Evolutionary conservation across 257 asterid species (phyloP).

Genomic region (Buddleja alternifolia): DNA sequence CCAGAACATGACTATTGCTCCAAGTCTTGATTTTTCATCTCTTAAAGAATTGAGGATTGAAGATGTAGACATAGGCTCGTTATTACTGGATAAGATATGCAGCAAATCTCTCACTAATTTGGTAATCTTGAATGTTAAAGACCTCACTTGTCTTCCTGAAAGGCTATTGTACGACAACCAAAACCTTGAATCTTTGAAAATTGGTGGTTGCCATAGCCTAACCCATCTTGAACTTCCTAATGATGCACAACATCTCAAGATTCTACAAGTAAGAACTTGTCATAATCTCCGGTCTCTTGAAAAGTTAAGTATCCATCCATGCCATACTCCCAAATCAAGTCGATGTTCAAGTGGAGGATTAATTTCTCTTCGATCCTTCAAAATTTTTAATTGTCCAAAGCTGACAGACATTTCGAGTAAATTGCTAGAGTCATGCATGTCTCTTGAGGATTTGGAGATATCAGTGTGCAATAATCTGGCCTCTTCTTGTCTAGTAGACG

Average conservation of each 20-base stretch:
- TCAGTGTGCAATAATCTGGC: conserved; percentile 5
- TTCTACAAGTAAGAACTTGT: too few species aligned
- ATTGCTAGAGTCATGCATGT: too few species aligned
- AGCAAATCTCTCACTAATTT: neutral
- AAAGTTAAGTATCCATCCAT: rapidly evolving
- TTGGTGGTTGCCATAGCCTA: neutral
- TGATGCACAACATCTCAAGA: neutral
- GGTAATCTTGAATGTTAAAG: neutral
- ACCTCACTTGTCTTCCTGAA: conserved; percentile 17
- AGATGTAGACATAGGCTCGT: neutral
- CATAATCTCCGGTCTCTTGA: neutral
- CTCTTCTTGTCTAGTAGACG: too few species aligned
- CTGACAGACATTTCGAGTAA: conserved; percentile 25
- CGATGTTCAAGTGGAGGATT: too few species aligned
- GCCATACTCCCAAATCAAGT: too few species aligned
- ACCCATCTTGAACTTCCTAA: neutral
- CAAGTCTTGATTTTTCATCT: too few species aligned
- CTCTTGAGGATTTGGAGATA: neutral
- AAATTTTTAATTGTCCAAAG: neutral
- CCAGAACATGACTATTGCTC: too few species aligned
- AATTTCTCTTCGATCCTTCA: too few species aligned
- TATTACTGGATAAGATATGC: neutral
- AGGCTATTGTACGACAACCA: neutral
- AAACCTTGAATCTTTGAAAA: neutral
- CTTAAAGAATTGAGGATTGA: neutral